Base-by-base conservation (phyloP, 768 basidiomycete species). In the Mrakia gelida region DNA sequence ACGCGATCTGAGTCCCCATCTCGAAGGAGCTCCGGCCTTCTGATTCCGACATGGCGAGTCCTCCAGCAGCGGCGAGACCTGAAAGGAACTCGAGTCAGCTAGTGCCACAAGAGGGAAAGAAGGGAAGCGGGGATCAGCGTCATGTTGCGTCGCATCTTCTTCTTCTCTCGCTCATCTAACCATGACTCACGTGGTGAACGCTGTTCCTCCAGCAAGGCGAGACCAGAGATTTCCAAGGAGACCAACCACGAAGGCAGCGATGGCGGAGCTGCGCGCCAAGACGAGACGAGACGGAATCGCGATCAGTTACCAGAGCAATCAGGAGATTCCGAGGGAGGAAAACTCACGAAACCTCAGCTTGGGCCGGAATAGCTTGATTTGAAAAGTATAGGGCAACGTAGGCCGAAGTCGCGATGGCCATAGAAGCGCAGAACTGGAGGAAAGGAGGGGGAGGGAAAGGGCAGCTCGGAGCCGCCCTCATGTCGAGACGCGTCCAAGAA, bases 151-250 rank as follows among this genome's bases (percentile, higher is more conserved):
- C 10, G 45, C 45, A 10, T 45, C 45, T 45, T 10, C 15, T 15
- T 2, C 11, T 10, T 45, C 45, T 1, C 15, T 45, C 45, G 9
- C 9, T 45, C 23, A 45, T n/a, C n/a, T n/a, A n/a, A n/a, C n/a
- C n/a, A n/a, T n/a, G 49, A 52, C 68, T 18, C 23, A 70, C 49
- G 78, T 71, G 3, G 78, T 79, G 56, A 62, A 79, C 21, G 78
- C 78, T 18, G 78, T 79, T 13, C 78, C 78, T 61, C 78, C 54
- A 7, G 78, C 78, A n/a, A 79, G 18, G 18, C 78, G 54, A 18
- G 54, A 61, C 74, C 75, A 79, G 5, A 79, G 74, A 10, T 61
- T 70, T 1, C 78, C 78, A 2, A 52, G 18, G 21, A 79, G 41
- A 1, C 78, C 78, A 32, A 79, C 67, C 18, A 49, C 56, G 62